A percentile compares a stretch with the other conserved stretches of the same genome.
These are phyloP conservation scores for Penicillium expansum DNA, from an alignment of 2,329 filamentous ascomycete genomes.

Conservation along the genomic window DNA sequence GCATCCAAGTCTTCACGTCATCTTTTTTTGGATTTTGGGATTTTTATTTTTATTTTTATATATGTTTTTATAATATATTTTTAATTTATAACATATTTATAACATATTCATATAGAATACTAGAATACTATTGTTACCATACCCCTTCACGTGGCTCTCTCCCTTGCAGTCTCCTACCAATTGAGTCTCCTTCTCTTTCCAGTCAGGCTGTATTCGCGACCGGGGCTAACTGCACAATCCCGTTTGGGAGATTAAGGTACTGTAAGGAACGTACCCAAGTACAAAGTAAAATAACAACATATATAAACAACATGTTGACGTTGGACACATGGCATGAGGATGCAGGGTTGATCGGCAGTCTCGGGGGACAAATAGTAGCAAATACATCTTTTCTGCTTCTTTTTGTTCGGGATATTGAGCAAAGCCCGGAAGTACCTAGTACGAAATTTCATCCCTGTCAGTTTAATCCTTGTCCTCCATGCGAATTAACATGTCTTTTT, in stretches of 20 bases:
- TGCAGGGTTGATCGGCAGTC: slow-evolving; percentile 6
- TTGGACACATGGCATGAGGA: slow-evolving; percentile 20
- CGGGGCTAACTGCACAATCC: slow-evolving; percentile 4
- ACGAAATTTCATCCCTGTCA: neutral
- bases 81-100: no score
- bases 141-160: slow-evolving; percentile 6
- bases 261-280: neutral
- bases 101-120: neutral
- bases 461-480: neutral
- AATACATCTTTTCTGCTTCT: neutral
- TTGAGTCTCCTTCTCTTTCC: slow-evolving; percentile 5
- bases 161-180: slow-evolving; percentile 2
- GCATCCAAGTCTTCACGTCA: slow-evolving; percentile 7
- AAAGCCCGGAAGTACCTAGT: neutral
- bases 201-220: slow-evolving; percentile 7
- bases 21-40: neutral
- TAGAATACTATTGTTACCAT: slow-evolving; percentile 1
- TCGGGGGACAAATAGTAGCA: neutral
- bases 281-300: no score
- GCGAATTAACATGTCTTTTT: neutral
- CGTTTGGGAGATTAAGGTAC: neutral
- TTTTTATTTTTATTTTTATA: neutral
- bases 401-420: neutral
- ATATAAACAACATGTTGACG: neutral
- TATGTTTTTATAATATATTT: neutral